Evolutionary conservation across 257 asterid genomes (phyloP), one percentile per base, ranked within the genome.

Genomic region (Solanum ahanhuiri): DNA sequence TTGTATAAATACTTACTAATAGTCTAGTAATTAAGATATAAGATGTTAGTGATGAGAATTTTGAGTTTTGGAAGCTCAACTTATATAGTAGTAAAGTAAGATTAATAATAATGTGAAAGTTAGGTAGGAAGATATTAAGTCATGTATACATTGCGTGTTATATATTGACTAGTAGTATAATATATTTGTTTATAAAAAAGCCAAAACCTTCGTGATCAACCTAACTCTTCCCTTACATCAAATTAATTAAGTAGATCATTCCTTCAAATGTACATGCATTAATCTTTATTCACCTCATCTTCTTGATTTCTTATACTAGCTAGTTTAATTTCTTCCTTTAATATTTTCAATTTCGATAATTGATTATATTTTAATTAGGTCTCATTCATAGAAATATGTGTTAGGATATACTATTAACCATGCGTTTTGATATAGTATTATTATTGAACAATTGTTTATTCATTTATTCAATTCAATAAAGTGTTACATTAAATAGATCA

Each of bases 161-260:
- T 35, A 35, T 2, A 39, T 15, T 77, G 39, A n/a, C n/a, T n/a
- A n/a, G n/a, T n/a, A n/a, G n/a, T 43, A 14, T 77, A 33, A 77
- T 77, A 79, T 79, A 25, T 45, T 79, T 45, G 41, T 28, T 79
- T 28, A 66, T 11, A 11, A 67, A 9, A 57, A 5, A 39, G 15
- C 25, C 33, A 31, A 83, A 87, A 73, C 83, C 17, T 72, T 25
- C 86, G 58, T 88, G 92, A 87, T 67, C 79, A 23, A 87, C 91
- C 91, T 75, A 88, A 87, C 77, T 39, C 87, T 77, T 43, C 60
- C 28, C 88, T n/a, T 83, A 23, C 60, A 35, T 5, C 51, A 83
- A 83, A 64, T 17, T 35, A n/a, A 37, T 54, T 54, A 54, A 54
- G 6, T 54, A 37, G 15, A 39, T 83, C 41, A 41, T 60, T 83